Base-by-base conservation (phyloP, 768 basidiomycete genomes). In the Macrolepiota albuminosa region DNA sequence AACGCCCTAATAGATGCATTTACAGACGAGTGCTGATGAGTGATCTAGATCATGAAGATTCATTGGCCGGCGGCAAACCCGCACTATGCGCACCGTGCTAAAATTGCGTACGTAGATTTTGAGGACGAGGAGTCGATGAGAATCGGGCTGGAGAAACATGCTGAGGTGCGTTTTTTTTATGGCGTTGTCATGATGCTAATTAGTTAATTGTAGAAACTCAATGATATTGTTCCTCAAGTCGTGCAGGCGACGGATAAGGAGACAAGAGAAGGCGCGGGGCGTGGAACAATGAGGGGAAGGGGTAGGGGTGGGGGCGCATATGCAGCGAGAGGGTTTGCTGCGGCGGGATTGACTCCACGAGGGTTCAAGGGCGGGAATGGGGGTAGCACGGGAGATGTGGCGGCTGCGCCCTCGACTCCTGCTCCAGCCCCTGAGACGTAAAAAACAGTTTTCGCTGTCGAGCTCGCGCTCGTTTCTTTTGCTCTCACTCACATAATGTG, bases 51-150 rank as follows among this genome's bases (percentile, higher is more conserved):
- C 66, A 86, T 84, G 34, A 82, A 84, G 54, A 79, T 94, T 54
- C 79, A 80, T 61, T 79, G 87, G 60, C 89, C 89, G 0, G 63
- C 72, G 63, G 59, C 70, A 13, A 78, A 73, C 64, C 65, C 72
- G 6, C 37, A 58, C 34, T 57, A 11, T 18, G 9, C 37, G 4
- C 82, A 83, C 10, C 83, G 86, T 49, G 73, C 78, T 57, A 84
- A 80, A 64, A 77, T 93, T 58, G 91, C 86, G 1, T 97, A 93
- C 68, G 84, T 97, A 55, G 95, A 96, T 68, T 97, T 96, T 72
- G 88, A 85, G 4, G 90, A 92, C 66, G 93, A 95, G 67, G 90
- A 89, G 49, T 78, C 86, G 10, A 91, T 95, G 90, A 90, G 84
- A 65, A 81, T 78, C 21, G 94, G 88, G 0, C 74, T 95, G 24